A percentile compares a stretch with the other conserved stretches of the same genome.
Evolutionary conservation across 192 early-diverging fungal genomes (phyloP).

Genomic region (Chytriomyces sp.): DNA sequence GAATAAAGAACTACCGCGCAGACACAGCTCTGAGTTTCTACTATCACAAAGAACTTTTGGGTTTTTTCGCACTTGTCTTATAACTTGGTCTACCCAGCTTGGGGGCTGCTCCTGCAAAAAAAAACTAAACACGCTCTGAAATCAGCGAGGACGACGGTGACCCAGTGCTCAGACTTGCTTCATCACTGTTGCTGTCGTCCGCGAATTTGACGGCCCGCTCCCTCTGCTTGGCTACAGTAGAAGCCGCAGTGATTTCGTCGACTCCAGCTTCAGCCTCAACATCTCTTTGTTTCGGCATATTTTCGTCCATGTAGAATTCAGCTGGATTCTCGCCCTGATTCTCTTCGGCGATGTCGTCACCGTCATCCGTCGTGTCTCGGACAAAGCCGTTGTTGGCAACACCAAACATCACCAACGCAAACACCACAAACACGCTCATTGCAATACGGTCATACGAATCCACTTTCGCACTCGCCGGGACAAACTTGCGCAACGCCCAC

Average conservation of each 20-base stretch:
- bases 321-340: neutral
- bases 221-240: neutral
- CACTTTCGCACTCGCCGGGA: neutral
- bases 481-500: neutral
- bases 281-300: neutral
- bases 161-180: too few relatives aligned
- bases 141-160: too few relatives aligned
- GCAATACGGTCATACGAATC: conserved; percentile 1
- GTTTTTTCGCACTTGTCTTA: too few relatives aligned
- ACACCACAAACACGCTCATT: conserved; percentile 7
- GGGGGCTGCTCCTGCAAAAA: too few relatives aligned
- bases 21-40: too few relatives aligned
- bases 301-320: neutral
- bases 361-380: neutral
- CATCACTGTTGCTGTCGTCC: neutral
- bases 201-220: neutral
- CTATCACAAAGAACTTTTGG: too few relatives aligned
- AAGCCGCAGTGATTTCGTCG: neutral
- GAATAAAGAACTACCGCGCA: too few relatives aligned
- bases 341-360: neutral
- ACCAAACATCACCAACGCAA: conserved; percentile 10
- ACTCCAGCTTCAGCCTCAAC: neutral
- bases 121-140: too few relatives aligned
- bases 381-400: conserved; percentile 19
- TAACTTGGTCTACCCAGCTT: too few relatives aligned